A percentile compares a stretch with the other conserved stretches of the same genome.
phyloP scores from a whole-genome alignment of 176 grass and related monocot species.

The Avena atlantica region DNA sequence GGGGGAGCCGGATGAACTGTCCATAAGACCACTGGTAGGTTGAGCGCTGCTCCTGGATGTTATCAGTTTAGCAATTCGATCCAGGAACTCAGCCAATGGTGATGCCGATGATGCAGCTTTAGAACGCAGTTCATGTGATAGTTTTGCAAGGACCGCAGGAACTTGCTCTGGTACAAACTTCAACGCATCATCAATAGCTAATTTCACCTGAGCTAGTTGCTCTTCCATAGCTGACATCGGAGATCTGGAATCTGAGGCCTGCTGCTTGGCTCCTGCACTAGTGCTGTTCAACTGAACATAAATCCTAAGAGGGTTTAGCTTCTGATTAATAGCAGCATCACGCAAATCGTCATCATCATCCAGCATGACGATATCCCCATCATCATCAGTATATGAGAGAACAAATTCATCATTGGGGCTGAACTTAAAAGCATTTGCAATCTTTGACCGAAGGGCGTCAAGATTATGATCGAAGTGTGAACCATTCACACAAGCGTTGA shows the following conservation, averaged over 20 bases:
- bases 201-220: conserved; percentile 51
- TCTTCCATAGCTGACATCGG: conserved; percentile 37
- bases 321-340: conserved; percentile 72
- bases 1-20: conserved; percentile 39
- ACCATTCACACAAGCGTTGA: conserved; percentile 52
- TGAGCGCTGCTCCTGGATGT: conserved; percentile 41
- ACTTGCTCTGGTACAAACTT: conserved; percentile 59
- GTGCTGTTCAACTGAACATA: conserved; percentile 61
- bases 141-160: conserved; percentile 41
- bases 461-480: conserved; percentile 49
- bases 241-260: conserved; percentile 32
- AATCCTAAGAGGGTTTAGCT: conserved; percentile 79
- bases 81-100: conserved; percentile 50
- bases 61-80: conserved; percentile 45
- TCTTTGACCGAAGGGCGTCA: conserved; percentile 51
- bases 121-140: conserved; percentile 48
- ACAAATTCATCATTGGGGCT: conserved; percentile 43
- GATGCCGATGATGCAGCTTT: conserved; percentile 47
- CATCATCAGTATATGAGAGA: conserved; percentile 83
- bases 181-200: conserved; percentile 58
- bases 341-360: conserved; percentile 72
- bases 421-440: conserved; percentile 71
- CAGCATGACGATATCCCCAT: conserved; percentile 69
- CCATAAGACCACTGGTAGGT: conserved; percentile 40
- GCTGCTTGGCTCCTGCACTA: conserved; percentile 7